Evolutionary conservation across 2,329 filamentous ascomycete genomes (phyloP), one percentile per base, ranked within the genome.

Genomic region (Clarireedia monteithiana): DNA sequence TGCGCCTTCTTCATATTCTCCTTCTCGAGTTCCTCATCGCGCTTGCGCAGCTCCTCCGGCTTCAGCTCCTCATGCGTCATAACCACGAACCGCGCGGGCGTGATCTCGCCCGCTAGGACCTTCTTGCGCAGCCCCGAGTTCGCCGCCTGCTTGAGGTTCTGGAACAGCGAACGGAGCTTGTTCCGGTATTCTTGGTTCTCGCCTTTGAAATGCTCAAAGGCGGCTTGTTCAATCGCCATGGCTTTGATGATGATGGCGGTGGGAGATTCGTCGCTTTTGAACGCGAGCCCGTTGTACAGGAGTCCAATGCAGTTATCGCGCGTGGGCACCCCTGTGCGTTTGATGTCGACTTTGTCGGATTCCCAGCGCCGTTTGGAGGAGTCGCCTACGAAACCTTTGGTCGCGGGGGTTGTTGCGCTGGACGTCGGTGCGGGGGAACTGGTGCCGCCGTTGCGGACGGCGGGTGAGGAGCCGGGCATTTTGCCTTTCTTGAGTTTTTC

Each of bases 1-100:
- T 97, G 95, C 1, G 94, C 90, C 73, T 92, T 90, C 76, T 91
- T 91, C 88, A 97, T 91, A 73, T 99, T 99, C 74, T 96, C 90
- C 73, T 88, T 84, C 69, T 91, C 80, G 50, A 96, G 79, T 70
- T 84, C 83, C 64, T 81, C 76, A 64, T 96, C 91, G 68, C 86
- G 82, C 65, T 83, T 83, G 59, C 85, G 83, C 72, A 89, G 87
- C 71, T 94, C 85, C 50, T 85, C 86, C 48, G 88, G 94, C 76
- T 95, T 95, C 69, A 99, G 82, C 71, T 97, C 92, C 55, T 96
- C 88, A 65, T 89, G 85, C 7, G 84, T 82, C 94, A 99, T 96
- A 66, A 77, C 75, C 56, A 96, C 91, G 65, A 99, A 95, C 38
- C 78, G 77, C 2, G 84, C 81, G 0, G 91, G 76, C 0, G 79